Base-by-base conservation (phyloP, 2,329 filamentous ascomycete genomes). In the Trichophyton benhamiae region DNA sequence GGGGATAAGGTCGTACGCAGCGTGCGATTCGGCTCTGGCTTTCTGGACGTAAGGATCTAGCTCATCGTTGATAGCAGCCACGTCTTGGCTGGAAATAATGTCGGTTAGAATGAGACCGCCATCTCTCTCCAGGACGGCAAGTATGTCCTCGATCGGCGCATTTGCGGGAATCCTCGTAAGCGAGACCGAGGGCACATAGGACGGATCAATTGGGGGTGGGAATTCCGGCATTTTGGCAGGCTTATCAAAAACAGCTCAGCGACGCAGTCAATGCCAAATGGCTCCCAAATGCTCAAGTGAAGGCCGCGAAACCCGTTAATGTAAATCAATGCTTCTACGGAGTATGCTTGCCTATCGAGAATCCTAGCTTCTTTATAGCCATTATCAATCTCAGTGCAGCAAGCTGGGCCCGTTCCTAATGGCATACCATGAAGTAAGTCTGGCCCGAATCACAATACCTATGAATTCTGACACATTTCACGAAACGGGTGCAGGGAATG, bases 61-160 rank as follows among this genome's bases (percentile, higher is more conserved):
- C 27, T 57, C 53, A n/a, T 57, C 27, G 30, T 36, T 57, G 25
- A 57, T 36, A 22, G 53, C 53, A 9, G 53, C 53, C 11, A 57
- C 27, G 20, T 36, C 36, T 36, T 57, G 30, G 20, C n/a, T 20
- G 36, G 53, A 41, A 33, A 57, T 27, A 15, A 57, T 27, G 33
- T 57, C 53, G 13, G 53, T 57, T 15, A 57, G 20, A 15, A 57
- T 57, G n/a, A 57, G 30, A 17, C 30, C 53, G 30, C 53, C 53
- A 38, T 57, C 53, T 36, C 53, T 30, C 53, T 57, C 53, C 30
- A 57, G 53, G 20, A 57, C n/a, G n/a, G 53, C 30, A 17, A 57
- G 20, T 15, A 57, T 57, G 22, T 57, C 53, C 8, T 57, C 53
- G 15, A 41, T 36, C 20, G 53, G 53, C 36, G 53, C 30, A 2